These are phyloP conservation scores for Capsicum rhomboideum DNA, from an alignment of 257 asterid species.

Conservation along the genomic window DNA sequence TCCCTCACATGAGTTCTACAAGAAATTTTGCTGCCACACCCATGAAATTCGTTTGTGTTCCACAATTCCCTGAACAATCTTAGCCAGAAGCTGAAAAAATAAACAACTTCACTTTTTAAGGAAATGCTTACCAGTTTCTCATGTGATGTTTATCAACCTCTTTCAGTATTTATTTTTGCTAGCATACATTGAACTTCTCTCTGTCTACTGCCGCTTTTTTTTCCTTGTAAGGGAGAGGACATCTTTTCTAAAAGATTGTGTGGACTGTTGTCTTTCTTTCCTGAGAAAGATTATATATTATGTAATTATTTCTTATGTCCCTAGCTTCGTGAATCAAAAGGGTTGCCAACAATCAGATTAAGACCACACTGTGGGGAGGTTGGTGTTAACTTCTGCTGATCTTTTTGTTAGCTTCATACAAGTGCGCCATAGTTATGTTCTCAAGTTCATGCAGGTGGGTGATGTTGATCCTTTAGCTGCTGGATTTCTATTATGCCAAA, in stretches of 20 bases:
- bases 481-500: constrained; percentile 82
- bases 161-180: neutral
- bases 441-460: constrained; percentile 64
- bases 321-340: constrained; percentile 95
- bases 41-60: neutral
- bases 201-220: neutral
- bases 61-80: neutral
- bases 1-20: neutral
- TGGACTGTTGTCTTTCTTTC: neutral
- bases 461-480: constrained; percentile 98
- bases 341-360: constrained; percentile 73
- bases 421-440: neutral
- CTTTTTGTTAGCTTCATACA: neutral
- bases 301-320: constrained; percentile 3
- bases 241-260: neutral
- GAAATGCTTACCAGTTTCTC: neutral
- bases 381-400: constrained; percentile 21
- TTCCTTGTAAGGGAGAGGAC: neutral
- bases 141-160: neutral
- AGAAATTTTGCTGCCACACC: neutral
- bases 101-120: neutral
- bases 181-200: neutral
- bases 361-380: constrained; percentile 99
- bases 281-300: neutral
- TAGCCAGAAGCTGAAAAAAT: neutral